Percentiles rank a stretch among this genome's conserved stretches.
Conservation (phyloP, 306 rosid species). For the Luffa acutangula region DNA sequence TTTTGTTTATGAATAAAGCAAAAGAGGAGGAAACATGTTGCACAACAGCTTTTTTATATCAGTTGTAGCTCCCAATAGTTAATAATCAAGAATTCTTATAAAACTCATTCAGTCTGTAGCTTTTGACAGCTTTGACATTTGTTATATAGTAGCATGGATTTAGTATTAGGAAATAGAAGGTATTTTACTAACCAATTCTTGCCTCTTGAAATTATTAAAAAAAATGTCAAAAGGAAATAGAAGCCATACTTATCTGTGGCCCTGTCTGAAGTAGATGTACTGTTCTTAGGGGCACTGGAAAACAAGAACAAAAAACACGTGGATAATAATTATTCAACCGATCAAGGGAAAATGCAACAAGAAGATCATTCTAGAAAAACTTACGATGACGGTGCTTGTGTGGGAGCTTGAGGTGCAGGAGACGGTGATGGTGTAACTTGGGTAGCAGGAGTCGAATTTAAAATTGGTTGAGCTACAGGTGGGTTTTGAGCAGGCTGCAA, state of each 20-base stretch:
- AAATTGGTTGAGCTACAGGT: constrained; percentile 1
- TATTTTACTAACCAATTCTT: background rate
- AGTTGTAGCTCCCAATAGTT: background rate
- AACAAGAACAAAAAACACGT: constrained; percentile 3
- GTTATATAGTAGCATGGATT: background rate
- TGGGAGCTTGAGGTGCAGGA: constrained; percentile 31
- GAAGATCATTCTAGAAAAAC: constrained; percentile 23
- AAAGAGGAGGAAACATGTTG: constrained; percentile 3
- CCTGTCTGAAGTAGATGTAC: constrained; percentile 23
- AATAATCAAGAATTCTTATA: background rate
- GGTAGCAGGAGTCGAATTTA: constrained; percentile 20
- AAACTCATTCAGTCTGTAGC: background rate
- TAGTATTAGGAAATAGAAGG: background rate
- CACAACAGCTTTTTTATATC: background rate
- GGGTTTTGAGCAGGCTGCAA: constrained; percentile 39
- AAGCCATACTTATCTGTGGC: constrained; percentile 34
- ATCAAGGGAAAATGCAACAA: background rate
- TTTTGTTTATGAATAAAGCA: background rate
- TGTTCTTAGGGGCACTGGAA: constrained; percentile 30
- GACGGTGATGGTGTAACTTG: constrained; percentile 40
- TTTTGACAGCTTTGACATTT: background rate
- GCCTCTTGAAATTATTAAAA: background rate
- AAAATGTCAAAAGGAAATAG: background rate
- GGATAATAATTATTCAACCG: background rate
- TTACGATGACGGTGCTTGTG: constrained; percentile 49